Conservation (phyloP, 169 alveolate genomes). For the Plasmodium gallinaceum region DNA sequence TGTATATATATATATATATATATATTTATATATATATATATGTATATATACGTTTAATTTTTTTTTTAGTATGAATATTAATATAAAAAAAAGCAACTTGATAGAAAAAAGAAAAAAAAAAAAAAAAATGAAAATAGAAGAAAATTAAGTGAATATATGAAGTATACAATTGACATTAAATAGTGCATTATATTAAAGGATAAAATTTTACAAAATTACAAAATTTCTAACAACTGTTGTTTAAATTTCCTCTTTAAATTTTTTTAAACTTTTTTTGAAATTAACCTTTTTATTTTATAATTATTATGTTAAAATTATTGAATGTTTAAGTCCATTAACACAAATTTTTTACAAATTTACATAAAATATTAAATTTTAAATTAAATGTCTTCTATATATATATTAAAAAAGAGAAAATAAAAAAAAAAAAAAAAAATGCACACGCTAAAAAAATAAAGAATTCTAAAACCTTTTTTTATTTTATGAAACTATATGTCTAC, state of each 20-base stretch:
- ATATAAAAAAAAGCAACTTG: neutral
- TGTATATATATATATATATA: too few species aligned
- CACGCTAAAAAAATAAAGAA: too few species aligned
- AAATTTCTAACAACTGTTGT: conserved; percentile 9
- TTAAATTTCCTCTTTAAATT: conserved; percentile 8
- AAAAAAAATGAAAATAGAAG: neutral
- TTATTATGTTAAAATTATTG: neutral
- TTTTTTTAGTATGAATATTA: neutral
- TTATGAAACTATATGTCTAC: too few species aligned
- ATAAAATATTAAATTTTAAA: neutral
- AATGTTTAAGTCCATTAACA: neutral
- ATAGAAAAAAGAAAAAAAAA: neutral
- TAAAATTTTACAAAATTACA: conserved; percentile 9
- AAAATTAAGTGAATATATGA: neutral
- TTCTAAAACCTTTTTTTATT: too few species aligned
- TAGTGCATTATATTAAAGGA: conserved; percentile 31
- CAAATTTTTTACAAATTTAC: neutral
- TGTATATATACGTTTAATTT: neutral
- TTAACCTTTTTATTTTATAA: too few species aligned
- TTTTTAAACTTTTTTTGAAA: neutral
- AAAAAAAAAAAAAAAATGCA: too few species aligned
- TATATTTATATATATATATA: too few species aligned
- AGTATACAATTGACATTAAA: neutral
- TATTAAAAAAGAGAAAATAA: neutral
- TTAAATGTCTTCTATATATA: neutral